Evolutionary conservation across 129 eudicot species (phyloP).

Genomic region (Ambrosia artemisiifolia): DNA sequence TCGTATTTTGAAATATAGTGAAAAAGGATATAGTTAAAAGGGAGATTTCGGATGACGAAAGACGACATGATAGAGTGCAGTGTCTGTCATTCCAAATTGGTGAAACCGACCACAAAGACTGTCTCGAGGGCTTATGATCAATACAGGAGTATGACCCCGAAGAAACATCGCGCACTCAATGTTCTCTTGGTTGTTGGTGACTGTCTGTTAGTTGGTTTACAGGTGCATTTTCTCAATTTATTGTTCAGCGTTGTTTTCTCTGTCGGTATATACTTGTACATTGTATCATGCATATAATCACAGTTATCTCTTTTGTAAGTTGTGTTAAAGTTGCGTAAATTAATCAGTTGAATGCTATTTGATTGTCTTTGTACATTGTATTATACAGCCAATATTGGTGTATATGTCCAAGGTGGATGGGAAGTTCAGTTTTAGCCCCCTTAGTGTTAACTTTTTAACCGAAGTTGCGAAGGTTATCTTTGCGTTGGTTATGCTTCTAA

Average conservation of each 20-base stretch:
- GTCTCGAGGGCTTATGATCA: conserved; percentile 87
- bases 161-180: conserved; percentile 74
- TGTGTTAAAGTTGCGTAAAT: neutral
- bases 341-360: neutral
- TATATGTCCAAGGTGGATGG: conserved; percentile 99
- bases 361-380: neutral
- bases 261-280: neutral
- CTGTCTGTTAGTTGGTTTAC: conserved; percentile 87
- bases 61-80: conserved; percentile 93
- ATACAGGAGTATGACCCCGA: conserved; percentile 57
- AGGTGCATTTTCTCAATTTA: conserved; percentile 40
- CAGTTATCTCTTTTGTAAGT: neutral
- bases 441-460: conserved; percentile 96
- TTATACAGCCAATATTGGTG: conserved; percentile 92
- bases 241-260: neutral
- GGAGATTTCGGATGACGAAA: conserved; percentile 45
- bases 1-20: neutral
- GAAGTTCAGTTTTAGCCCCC: conserved; percentile 87
- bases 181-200: conserved; percentile 86
- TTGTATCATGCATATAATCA: neutral
- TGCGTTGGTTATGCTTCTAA: conserved; percentile 85
- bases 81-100: conserved; percentile 87
- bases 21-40: neutral
- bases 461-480: conserved; percentile 83
- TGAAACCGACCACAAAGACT: conserved; percentile 52